Percentiles rank a stretch among this genome's conserved stretches.
Evolutionary conservation across 2,329 filamentous ascomycete genomes (phyloP).

Genomic region (Magnaporthiopsis rhizophila): DNA sequence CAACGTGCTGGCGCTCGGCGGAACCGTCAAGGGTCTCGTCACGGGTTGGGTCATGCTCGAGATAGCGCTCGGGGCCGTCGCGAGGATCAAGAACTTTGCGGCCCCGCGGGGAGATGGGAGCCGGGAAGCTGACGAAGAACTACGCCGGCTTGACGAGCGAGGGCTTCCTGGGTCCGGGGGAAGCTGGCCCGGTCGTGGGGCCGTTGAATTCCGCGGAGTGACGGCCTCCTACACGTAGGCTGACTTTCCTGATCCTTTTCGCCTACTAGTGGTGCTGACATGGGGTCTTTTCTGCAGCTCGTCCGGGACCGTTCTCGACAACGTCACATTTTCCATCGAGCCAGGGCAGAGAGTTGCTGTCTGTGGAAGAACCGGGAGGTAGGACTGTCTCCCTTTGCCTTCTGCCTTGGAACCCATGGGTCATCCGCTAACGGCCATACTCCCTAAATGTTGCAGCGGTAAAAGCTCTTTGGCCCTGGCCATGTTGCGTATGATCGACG

Average conservation of each 20-base stretch:
- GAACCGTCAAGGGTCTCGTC: conserved; percentile 15
- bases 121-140: neutral
- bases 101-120: neutral
- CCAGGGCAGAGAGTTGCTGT: conserved; percentile 25
- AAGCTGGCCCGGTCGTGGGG: conserved; percentile 7
- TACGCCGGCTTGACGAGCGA: neutral
- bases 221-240: conserved; percentile 9
- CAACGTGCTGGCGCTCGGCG: conserved; percentile 18
- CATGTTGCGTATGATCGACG: conserved; percentile 39
- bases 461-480: conserved; percentile 25
- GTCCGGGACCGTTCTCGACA: conserved; percentile 13
- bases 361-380: conserved; percentile 27
- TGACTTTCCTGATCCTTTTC: neutral
- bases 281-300: neutral
- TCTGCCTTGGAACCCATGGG: neutral
- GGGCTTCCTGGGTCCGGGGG: neutral
- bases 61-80: conserved; percentile 19
- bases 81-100: conserved; percentile 14
- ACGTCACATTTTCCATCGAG: conserved; percentile 19
- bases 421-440: neutral
- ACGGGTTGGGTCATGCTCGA: conserved; percentile 21
- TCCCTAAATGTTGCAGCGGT: conserved; percentile 12
- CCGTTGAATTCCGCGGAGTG: conserved; percentile 7
- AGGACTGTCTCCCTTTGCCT: neutral
- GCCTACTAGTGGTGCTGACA: neutral